These are phyloP conservation scores for Leptographium flavum DNA, from an alignment of 2,329 filamentous ascomycete species.

Conservation along the genomic window DNA sequence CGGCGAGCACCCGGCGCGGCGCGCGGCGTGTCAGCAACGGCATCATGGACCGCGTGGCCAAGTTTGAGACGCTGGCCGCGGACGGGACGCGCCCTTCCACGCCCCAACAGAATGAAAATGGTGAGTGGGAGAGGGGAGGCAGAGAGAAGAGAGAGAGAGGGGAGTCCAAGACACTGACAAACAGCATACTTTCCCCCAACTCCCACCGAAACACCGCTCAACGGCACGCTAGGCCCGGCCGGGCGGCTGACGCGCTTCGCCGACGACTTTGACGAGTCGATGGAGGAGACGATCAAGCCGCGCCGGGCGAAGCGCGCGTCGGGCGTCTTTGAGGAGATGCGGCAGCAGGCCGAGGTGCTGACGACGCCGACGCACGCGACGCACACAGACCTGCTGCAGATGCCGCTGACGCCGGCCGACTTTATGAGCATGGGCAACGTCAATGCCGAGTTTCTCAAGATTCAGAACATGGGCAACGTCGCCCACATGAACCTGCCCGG, in stretches of 20 bases:
- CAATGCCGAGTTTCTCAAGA: constrained; percentile 21
- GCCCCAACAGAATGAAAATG: constrained; percentile 43
- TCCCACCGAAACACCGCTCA: constrained; percentile 48
- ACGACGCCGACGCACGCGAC: constrained; percentile 44
- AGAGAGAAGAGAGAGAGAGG: background rate
- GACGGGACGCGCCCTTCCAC: constrained; percentile 43
- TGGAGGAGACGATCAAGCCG: constrained; percentile 53
- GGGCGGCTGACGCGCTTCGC: constrained; percentile 34
- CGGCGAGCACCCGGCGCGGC: constrained; percentile 24
- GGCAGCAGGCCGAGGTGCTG: constrained; percentile 35
- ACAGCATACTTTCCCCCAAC: constrained; percentile 52
- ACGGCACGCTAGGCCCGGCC: constrained; percentile 26
- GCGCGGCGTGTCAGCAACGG: constrained; percentile 43
- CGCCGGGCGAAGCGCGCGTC: constrained; percentile 29
- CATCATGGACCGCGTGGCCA: constrained; percentile 44
- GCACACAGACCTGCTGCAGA: constrained; percentile 32
- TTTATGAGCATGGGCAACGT: constrained; percentile 33
- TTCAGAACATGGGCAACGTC: constrained; percentile 18
- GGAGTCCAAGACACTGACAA: background rate
- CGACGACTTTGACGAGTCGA: constrained; percentile 49
- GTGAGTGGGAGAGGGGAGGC: constrained; percentile 28
- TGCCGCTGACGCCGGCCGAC: constrained; percentile 38
- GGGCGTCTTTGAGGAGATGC: constrained; percentile 44
- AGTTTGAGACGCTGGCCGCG: constrained; percentile 39
- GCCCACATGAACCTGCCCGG: constrained; percentile 20